These are phyloP conservation scores for Hericium coralloides DNA, from an alignment of 768 basidiomycete species.

Conservation along the genomic window DNA sequence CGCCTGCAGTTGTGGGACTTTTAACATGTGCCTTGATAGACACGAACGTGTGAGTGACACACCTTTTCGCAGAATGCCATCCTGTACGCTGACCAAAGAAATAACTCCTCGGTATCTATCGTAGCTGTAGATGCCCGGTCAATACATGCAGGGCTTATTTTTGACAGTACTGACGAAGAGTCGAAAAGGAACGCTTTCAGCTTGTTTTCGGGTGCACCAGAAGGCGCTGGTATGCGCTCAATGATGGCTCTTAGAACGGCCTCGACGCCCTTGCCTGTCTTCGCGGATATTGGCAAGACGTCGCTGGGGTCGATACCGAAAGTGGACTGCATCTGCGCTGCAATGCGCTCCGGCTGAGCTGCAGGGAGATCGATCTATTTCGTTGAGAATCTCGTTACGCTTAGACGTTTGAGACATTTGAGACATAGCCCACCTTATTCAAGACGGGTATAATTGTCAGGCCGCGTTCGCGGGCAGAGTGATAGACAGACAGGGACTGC, in stretches of 20 bases:
- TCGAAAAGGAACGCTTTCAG: conserved; percentile 90
- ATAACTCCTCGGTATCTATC: conserved; percentile 96
- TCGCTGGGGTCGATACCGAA: conserved; percentile 73
- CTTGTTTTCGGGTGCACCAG: conserved; percentile 38
- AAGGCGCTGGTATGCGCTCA: conserved; percentile 77
- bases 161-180: conserved; percentile 56
- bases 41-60: background rate
- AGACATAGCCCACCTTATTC: conserved; percentile 59
- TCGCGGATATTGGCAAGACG: conserved; percentile 81
- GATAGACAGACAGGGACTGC: conserved; percentile 92
- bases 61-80: conserved; percentile 81
- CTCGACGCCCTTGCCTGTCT: conserved; percentile 81
- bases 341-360: conserved; percentile 73
- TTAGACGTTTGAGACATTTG: background rate
- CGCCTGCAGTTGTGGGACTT: conserved; percentile 41
- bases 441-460: conserved; percentile 83
- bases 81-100: conserved; percentile 75
- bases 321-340: conserved; percentile 71
- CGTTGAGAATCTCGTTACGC: background rate
- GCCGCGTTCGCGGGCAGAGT: conserved; percentile 74
- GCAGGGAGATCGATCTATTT: conserved; percentile 85
- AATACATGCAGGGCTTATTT: conserved; percentile 1
- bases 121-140: conserved; percentile 43
- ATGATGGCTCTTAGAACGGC: conserved; percentile 73
- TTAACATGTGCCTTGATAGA: background rate